phyloP scores from a whole-genome alignment of 441 rosid genomes.

The Aleurites moluccanus region DNA sequence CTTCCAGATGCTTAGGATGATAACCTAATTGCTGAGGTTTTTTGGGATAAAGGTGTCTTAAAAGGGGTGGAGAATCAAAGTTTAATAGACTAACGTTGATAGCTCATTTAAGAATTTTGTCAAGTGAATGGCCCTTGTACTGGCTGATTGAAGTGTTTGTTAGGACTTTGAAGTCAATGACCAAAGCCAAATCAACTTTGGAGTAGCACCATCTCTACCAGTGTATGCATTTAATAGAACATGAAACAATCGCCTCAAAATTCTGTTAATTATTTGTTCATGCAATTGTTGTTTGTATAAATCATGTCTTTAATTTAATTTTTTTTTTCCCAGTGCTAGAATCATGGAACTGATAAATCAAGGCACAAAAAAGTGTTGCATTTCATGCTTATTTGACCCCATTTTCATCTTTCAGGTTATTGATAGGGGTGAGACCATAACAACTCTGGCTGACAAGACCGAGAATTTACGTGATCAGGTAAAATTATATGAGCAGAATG shows the following conservation, averaged over 20 bases:
- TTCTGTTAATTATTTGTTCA: neutral
- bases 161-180: neutral
- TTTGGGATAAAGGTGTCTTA: neutral
- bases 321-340: neutral
- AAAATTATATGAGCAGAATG: neutral
- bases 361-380: neutral
- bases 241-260: neutral
- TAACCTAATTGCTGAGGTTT: neutral
- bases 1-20: neutral
- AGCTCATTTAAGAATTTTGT: neutral
- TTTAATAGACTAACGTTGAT: neutral
- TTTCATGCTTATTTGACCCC: conserved; percentile 7
- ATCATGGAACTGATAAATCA: neutral
- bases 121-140: neutral
- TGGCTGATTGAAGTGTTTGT: neutral
- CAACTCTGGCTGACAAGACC: conserved; percentile 61
- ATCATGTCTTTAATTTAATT: too few species aligned
- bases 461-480: conserved; percentile 76
- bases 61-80: neutral
- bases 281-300: neutral
- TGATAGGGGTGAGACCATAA: conserved; percentile 69
- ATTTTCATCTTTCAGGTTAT: conserved; percentile 50
- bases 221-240: neutral
- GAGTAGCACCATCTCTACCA: neutral
- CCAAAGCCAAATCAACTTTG: neutral